Conservation (phyloP, 1,139 yeast genomes). For the Suhomyces yuchorum region DNA sequence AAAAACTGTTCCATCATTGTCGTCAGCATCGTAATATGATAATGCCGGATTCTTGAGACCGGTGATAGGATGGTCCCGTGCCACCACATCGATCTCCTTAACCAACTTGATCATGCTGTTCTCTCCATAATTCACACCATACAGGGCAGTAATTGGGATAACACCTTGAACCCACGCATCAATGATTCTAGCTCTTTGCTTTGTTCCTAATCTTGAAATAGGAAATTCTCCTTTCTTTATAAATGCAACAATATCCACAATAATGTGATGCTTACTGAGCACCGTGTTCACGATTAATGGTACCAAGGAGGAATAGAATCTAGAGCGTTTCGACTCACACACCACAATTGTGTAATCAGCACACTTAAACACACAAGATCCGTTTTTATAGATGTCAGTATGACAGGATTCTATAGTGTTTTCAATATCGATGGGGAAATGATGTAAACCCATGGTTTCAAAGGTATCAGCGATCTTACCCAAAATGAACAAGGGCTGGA, state of each 20-base stretch:
- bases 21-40: constrained; percentile 41
- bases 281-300: constrained; percentile 82
- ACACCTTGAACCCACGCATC: constrained; percentile 57
- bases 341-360: constrained; percentile 82
- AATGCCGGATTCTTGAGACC: constrained; percentile 49
- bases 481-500: constrained; percentile 82
- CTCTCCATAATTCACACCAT: constrained; percentile 68
- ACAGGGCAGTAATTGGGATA: constrained; percentile 45
- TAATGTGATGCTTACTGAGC: constrained; percentile 77
- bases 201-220: constrained; percentile 68
- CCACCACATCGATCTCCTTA: constrained; percentile 50
- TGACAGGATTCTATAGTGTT: constrained; percentile 70
- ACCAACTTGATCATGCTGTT: constrained; percentile 57
- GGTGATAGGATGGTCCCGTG: constrained; percentile 44
- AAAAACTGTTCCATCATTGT: constrained; percentile 32
- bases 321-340: constrained; percentile 59
- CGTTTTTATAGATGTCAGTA: constrained; percentile 56
- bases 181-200: constrained; percentile 73
- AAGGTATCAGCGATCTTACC: constrained; percentile 88
- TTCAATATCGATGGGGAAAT: constrained; percentile 86
- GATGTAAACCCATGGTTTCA: constrained; percentile 88
- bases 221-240: constrained; percentile 67
- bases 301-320: constrained; percentile 69
- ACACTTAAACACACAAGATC: constrained; percentile 76
- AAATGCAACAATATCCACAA: constrained; percentile 85